Percentiles rank a stretch among this genome's conserved stretches.
Conservation (phyloP, 805 yeast species). For the Teunomyces cretensis region DNA sequence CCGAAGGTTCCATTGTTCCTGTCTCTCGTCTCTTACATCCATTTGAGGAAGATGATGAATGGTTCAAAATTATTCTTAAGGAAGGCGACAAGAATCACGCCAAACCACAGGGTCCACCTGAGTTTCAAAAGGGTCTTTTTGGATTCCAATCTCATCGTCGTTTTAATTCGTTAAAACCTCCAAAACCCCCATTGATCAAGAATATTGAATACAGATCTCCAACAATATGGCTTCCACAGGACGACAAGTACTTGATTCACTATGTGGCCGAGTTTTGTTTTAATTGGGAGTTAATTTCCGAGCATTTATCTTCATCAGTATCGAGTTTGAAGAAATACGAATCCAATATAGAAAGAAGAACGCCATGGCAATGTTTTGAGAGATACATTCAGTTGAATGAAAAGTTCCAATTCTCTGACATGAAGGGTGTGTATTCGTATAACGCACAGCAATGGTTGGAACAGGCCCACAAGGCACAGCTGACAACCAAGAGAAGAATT, state of each 20-base stretch:
- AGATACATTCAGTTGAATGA: conserved; percentile 91
- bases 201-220: conserved; percentile 84
- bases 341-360: conserved; percentile 89
- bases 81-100: conserved; percentile 22
- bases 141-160: conserved; percentile 52
- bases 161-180: conserved; percentile 73
- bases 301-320: conserved; percentile 67
- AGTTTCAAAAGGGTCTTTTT: conserved; percentile 58
- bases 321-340: conserved; percentile 61
- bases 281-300: conserved; percentile 91
- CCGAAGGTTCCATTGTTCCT: conserved; percentile 44
- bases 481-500: conserved; percentile 82
- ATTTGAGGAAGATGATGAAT: conserved; percentile 59
- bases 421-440: conserved; percentile 82
- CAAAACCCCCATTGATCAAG: conserved; percentile 82
- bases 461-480: conserved; percentile 85
- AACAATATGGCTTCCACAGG: conserved; percentile 94
- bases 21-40: conserved; percentile 68
- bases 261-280: conserved; percentile 83
- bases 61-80: conserved; percentile 57
- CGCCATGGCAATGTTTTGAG: conserved; percentile 99
- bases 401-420: conserved; percentile 78
- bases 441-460: conserved; percentile 91
- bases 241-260: conserved; percentile 76
- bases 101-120: conserved; percentile 27